Evolutionary conservation across 108 stramenopile species (phyloP).

Genomic region (Nitzschia inconspicua): DNA sequence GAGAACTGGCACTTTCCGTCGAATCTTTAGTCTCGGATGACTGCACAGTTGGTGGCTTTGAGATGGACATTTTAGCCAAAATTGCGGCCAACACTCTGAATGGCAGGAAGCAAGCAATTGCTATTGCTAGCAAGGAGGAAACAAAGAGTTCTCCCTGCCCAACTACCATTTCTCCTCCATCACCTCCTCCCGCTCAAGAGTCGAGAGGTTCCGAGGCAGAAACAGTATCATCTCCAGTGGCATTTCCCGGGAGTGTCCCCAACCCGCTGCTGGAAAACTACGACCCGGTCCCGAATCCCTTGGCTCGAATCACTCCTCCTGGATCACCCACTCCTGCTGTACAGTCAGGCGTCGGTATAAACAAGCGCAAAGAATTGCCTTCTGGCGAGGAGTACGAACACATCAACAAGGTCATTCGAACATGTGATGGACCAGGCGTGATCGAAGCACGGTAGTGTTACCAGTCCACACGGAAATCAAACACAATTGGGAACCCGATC

Average conservation of each 20-base stretch:
- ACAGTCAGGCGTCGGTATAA: neutral
- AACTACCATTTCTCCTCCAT: too few species aligned
- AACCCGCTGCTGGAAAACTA: conserved; percentile 20
- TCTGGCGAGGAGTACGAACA: too few species aligned
- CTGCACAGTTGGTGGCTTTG: conserved; percentile 25
- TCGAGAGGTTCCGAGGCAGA: neutral
- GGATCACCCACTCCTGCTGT: conserved; percentile 5
- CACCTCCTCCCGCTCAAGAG: neutral
- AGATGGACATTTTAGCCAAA: conserved; percentile 18
- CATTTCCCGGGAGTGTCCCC: neutral
- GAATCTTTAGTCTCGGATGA: conserved; percentile 32
- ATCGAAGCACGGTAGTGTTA: too few species aligned
- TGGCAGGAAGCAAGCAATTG: neutral
- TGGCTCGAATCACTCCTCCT: conserved; percentile 34
- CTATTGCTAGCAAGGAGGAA: neutral
- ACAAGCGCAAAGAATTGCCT: neutral
- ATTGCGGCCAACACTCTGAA: conserved; percentile 22
- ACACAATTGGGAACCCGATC: too few species aligned
- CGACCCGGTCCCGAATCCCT: conserved; percentile 29
- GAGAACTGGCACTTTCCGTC: conserved; percentile 30
- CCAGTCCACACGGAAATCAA: too few species aligned
- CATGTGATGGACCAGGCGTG: too few species aligned
- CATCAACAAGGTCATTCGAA: too few species aligned
- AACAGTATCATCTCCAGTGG: neutral
- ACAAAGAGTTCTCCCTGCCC: too few species aligned